Base-by-base conservation (phyloP, 257 asterid species). In the Galeopsis tetrahit region DNA sequence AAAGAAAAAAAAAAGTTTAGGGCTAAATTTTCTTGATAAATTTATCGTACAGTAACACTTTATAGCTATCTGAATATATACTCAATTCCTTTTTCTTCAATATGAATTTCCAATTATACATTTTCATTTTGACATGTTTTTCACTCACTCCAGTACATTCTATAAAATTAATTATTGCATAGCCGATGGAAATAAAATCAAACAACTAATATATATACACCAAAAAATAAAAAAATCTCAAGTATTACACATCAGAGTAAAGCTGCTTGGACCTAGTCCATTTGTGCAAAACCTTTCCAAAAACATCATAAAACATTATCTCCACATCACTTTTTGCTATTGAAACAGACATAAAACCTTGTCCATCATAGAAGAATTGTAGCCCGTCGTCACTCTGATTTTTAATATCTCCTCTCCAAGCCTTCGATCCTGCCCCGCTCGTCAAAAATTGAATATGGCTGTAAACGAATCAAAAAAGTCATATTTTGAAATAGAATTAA, bases 381-480 rank as follows among this genome's bases (percentile, higher is more conserved):
- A 90, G 46, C 8, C 56, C 75, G 11, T 84, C 73, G 2, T 44
- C 70, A 10, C 80, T 80, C 44, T 75, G 31, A 31, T 62, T 68
- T 62, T 83, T 87, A 0, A 92, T 59, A 63, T 92, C 97, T 14
- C 97, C 96, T 51, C 94, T 85, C 98, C 98, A 92, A 0, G 98
- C 97, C 84, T 90, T 92, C 11, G 98, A 92, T 6, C 97, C 98
- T 2, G 96, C 97, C 62, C 98, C 97, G 59, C 98, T 92, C 4
- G 96, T 90, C 66, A 92, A 40, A 68, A 88, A 92, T 48, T 88
- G 90, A 3, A 92, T 88, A 0, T 87, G 89, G 65, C 98, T 92
- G 78, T 71, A 79, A 75, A 14, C 4, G 3, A 34, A 59, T 0
- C 11, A 6, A 64, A 36, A 15, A 1, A 6, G 0, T 10, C n/a